Evolutionary conservation across 805 yeast genomes (phyloP), one percentile per base, ranked within the genome.

Genomic region (Spathaspora girioi): DNA sequence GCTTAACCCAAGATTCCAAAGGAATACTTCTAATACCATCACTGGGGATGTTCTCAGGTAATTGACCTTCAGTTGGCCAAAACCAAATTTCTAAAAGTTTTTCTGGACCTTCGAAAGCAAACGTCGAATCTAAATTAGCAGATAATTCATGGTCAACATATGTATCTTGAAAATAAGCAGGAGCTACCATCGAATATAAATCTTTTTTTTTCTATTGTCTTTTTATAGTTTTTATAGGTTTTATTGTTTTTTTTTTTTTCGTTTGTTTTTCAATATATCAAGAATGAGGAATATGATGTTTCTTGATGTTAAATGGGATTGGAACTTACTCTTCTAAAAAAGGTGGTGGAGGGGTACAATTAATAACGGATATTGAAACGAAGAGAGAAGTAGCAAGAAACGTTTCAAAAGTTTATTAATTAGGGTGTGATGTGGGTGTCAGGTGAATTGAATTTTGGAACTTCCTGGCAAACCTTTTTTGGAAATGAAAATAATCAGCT

Each of bases 101-200:
- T 69, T 93, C 98, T 31, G 99, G 98, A 6, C 99, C 98, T 74
- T 93, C 98, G 65, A 93, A 93, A 2, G 97, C 97, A 63, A 83
- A 87, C 12, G 96, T 78, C 17, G 97, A 91, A 71, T 92, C 97
- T 56, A 92, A 75, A 54, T 81, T 79, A 44, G 83, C 84, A 8
- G 96, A 86, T 47, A 89, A 75, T 54, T 86, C 89, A 67, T 87
- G 93, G 68, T 92, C 92, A 60, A 90, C 83, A 63, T 77, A 83
- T 18, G 78, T 64, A 59, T 76, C 79, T 51, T 72, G 70, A 48
- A 53, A 43, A 61, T 67, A 69, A 44, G 75, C 72, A 38, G 78
- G 76, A 45, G 77, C 75, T 56, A 71, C 78, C 78, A 74, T 73
- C 9, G 40, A 43, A 10, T 26, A 35, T 35, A n/a, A 15, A n/a